Evolutionary conservation across 345 rosid species (phyloP).

Genomic region (Hibiscus trionum): DNA sequence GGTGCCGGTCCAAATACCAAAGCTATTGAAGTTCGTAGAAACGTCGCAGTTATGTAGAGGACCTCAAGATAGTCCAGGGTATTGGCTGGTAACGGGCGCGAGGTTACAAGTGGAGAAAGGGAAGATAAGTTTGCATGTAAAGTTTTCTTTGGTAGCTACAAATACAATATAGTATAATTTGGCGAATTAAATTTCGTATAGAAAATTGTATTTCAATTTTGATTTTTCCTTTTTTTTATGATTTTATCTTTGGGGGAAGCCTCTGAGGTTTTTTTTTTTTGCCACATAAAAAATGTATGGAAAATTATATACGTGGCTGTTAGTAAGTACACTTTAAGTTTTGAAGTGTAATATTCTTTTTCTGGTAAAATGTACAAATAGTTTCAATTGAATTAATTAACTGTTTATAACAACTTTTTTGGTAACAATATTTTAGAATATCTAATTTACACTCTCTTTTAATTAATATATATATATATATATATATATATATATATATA

Average conservation of each 20-base stretch:
- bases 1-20: conserved; percentile 52
- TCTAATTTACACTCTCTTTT: too few relatives aligned
- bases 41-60: conserved; percentile 68
- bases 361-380: not conserved
- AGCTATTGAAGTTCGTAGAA: conserved; percentile 69
- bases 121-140: conserved; percentile 68
- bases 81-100: conserved; percentile 86
- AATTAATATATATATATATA: too few relatives aligned
- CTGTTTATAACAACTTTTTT: not conserved
- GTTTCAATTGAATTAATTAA: not conserved
- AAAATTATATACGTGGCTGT: not conserved
- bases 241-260: not conserved
- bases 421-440: too few relatives aligned
- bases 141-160: conserved; percentile 51
- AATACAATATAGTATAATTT: not conserved
- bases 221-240: not conserved
- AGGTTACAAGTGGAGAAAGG: conserved; percentile 63
- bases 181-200: not conserved
- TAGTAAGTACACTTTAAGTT: not conserved
- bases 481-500: too few relatives aligned
- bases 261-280: too few relatives aligned
- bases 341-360: not conserved
- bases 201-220: not conserved
- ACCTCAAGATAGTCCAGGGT: conserved; percentile 82
- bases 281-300: not conserved